Base-by-base conservation (phyloP, 1,284 basidiomycete genomes). In the Anthracocystis panici-leucophaei region DNA sequence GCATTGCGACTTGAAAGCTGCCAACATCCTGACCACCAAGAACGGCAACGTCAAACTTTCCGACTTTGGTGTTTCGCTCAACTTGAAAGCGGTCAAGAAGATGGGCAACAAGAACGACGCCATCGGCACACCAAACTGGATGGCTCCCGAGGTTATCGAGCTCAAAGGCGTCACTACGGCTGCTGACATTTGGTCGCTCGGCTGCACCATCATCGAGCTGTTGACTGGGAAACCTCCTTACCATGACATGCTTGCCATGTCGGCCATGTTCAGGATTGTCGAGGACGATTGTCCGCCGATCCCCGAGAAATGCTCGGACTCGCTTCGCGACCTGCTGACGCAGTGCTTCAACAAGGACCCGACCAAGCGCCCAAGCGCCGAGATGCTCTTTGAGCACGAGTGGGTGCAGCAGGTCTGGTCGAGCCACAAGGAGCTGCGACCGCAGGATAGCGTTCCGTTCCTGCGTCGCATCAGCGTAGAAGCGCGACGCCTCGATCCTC, bases 91-190 rank as follows among this genome's bases (percentile, higher is more conserved):
- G 21, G 84, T 84, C n/a, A 88, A 92, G 52, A 93, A 94, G 85
- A 90, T 90, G 82, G 92, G 93, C 84, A 87, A 88, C 50, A 80
- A 86, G 80, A 66, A 83, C 56, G 87, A 87, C 54, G 86, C 95
- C 12, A 93, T 93, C 6, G 95, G 95, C 12, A 97, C 95, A 6
- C 95, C 95, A 4, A 96, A 97, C 81, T 97, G 95, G 95, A 97
- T 97, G 94, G 94, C 95, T 3, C 95, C 95, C 1, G 95, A 97
- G 85, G 93, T 75, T 53, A 97, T 97, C 75, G 92, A 94, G 85
- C 89, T 90, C 33, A 85, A 87, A 53, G 89, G 89, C 2, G 88
- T 89, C 1, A 87, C 88, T 7, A 86, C 87, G 2, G 88, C 88
- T 1, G 88, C 88, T 25, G 90, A 90, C 69, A 89, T 98, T 50